A percentile compares a stretch with the other conserved stretches of the same genome.
Evolutionary conservation across 192 early-diverging fungal genomes (phyloP).

Genomic region (Backusella morwellensis): DNA sequence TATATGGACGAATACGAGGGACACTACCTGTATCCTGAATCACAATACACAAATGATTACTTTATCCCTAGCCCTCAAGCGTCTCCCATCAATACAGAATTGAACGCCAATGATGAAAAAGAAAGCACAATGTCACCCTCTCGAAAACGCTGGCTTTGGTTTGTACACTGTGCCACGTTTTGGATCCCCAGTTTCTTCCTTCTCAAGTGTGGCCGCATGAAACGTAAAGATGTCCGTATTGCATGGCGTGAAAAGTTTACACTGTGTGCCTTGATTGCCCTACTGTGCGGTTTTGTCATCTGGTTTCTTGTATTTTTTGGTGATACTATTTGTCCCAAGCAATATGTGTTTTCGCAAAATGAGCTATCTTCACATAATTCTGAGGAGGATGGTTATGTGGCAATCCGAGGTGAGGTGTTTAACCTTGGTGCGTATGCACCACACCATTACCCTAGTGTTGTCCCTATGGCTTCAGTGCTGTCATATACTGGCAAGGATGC

Average conservation of each 20-base stretch:
- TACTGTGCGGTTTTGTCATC: slow-evolving; percentile 74
- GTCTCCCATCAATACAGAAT: not conserved
- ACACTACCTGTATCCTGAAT: slow-evolving; percentile 10
- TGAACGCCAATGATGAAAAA: slow-evolving; percentile 42
- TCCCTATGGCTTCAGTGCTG: slow-evolving; percentile 53
- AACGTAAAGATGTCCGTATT: slow-evolving; percentile 73
- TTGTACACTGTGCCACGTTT: slow-evolving; percentile 76
- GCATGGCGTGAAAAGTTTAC: slow-evolving; percentile 99
- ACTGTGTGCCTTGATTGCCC: slow-evolving; percentile 79
- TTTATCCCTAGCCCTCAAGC: not conserved
- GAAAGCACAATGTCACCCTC: slow-evolving; percentile 50
- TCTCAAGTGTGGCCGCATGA: slow-evolving; percentile 72
- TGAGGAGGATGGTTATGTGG: slow-evolving; percentile 54
- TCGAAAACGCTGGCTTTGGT: slow-evolving; percentile 77
- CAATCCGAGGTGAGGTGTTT: slow-evolving; percentile 82
- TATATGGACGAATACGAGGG: slow-evolving; percentile 14
- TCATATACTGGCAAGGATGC: slow-evolving; percentile 64
- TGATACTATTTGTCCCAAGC: slow-evolving; percentile 67
- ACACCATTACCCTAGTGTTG: slow-evolving; percentile 46
- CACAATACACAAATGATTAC: slow-evolving; percentile 14
- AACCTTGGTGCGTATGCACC: slow-evolving; percentile 62
- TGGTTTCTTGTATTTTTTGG: slow-evolving; percentile 82
- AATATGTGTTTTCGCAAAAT: slow-evolving; percentile 66
- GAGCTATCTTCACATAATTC: slow-evolving; percentile 43
- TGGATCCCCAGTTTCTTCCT: slow-evolving; percentile 75